phyloP scores from a whole-genome alignment of 257 asterid species.

The Solanum rostratum region DNA sequence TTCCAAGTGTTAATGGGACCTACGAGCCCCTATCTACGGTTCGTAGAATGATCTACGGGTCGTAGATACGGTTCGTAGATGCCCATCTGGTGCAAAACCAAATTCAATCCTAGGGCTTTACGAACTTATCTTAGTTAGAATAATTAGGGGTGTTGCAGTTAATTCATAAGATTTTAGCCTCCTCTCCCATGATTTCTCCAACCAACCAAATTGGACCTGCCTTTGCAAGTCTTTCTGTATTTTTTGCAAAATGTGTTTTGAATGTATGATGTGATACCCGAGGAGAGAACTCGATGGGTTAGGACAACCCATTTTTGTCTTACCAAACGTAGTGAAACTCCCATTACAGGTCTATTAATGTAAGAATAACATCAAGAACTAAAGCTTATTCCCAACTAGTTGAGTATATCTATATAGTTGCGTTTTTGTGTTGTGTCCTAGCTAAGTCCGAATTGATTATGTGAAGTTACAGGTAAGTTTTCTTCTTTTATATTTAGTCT shows the following conservation, averaged over 20 bases:
- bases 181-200: neutral
- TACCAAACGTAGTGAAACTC: neutral
- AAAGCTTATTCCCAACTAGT: neutral
- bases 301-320: neutral
- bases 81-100: too few species aligned
- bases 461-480: neutral
- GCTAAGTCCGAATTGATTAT: neutral
- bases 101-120: too few species aligned
- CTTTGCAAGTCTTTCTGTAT: neutral
- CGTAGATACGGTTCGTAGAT: too few species aligned
- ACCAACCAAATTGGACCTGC: neutral
- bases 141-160: too few species aligned
- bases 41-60: too few species aligned
- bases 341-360: neutral
- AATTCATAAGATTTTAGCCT: too few species aligned
- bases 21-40: too few species aligned
- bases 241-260: neutral
- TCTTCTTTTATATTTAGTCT: neutral
- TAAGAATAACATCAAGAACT: neutral
- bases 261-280: neutral
- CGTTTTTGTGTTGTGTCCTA: neutral
- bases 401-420: neutral
- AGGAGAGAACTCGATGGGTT: neutral
- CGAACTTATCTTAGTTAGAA: too few species aligned
- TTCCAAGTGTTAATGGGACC: too few species aligned